These are phyloP conservation scores for Didymella pomorum DNA, from an alignment of 2,329 filamentous ascomycete species.

Conservation along the genomic window DNA sequence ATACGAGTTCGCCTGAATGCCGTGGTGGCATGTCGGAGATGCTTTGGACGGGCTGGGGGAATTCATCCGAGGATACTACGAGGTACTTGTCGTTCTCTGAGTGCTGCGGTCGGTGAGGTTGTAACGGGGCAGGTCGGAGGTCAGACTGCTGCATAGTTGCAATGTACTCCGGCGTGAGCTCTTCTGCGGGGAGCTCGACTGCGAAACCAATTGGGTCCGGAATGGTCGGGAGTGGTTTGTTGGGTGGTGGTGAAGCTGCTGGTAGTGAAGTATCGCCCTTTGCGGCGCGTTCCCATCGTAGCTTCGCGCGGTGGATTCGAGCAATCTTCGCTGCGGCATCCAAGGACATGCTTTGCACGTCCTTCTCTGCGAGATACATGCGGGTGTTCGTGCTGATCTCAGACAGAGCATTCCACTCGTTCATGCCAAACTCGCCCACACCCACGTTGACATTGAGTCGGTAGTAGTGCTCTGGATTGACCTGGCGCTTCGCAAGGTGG, in stretches of 20 bases:
- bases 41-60: conserved; percentile 60
- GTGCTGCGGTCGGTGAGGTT: conserved; percentile 28
- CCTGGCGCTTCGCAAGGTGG: conserved; percentile 76
- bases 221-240: conserved; percentile 46
- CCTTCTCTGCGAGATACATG: conserved; percentile 77
- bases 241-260: conserved; percentile 37
- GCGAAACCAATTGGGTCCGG: conserved; percentile 57
- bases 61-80: conserved; percentile 64
- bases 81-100: conserved; percentile 61
- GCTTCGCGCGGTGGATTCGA: conserved; percentile 80
- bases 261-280: conserved; percentile 38
- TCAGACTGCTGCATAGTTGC: conserved; percentile 32
- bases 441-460: conserved; percentile 96
- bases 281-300: conserved; percentile 66
- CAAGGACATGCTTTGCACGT: conserved; percentile 79
- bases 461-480: conserved; percentile 91
- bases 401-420: conserved; percentile 92
- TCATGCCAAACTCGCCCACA: conserved; percentile 98
- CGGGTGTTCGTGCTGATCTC: conserved; percentile 94
- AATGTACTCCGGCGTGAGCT: conserved; percentile 52
- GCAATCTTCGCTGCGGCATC: conserved; percentile 81
- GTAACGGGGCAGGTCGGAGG: conserved; percentile 50
- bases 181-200: conserved; percentile 68
- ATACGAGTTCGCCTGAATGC: conserved; percentile 71
- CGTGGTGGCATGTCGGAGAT: conserved; percentile 40